Evolutionary conservation across 2,329 filamentous ascomycete species (phyloP).

Genomic region (Arthrocladium fulminans): DNA sequence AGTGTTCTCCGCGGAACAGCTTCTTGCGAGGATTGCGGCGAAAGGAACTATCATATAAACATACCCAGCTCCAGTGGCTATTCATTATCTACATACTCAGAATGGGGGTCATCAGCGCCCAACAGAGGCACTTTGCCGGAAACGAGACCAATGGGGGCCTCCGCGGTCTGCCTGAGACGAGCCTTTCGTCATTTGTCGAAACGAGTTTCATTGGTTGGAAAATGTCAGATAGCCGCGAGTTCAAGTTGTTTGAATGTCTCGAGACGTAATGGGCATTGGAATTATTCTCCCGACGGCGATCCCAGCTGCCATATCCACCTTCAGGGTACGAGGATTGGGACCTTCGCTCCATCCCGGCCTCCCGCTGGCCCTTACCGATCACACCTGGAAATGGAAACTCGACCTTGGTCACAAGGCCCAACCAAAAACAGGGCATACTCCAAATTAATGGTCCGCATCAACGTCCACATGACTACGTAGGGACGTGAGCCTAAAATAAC

Average conservation of each 20-base stretch:
- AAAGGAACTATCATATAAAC: background rate
- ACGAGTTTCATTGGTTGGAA: constrained; percentile 3
- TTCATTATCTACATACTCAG: background rate
- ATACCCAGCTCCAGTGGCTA: constrained; percentile 5
- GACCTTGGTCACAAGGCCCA: constrained; percentile 5
- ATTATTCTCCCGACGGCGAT: background rate
- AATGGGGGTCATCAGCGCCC: background rate
- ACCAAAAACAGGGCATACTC: background rate
- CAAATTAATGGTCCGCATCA: background rate
- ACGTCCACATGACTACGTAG: constrained; percentile 5
- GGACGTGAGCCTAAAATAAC: background rate
- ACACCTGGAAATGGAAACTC: background rate
- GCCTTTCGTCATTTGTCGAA: background rate
- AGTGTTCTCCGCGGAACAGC: constrained; percentile 3
- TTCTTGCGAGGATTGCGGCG: background rate
- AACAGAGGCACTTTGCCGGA: background rate
- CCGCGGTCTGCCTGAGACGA: background rate
- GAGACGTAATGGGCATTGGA: background rate
- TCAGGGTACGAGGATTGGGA: background rate
- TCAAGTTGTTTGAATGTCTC: background rate
- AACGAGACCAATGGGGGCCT: background rate
- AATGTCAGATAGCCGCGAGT: constrained; percentile 1
- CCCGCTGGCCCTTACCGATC: constrained; percentile 5
- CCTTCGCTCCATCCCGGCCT: constrained; percentile 3
- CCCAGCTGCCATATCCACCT: background rate